Evolutionary conservation across 169 alveolate species (phyloP).

Genomic region (Cryptosporidium ryanae): DNA sequence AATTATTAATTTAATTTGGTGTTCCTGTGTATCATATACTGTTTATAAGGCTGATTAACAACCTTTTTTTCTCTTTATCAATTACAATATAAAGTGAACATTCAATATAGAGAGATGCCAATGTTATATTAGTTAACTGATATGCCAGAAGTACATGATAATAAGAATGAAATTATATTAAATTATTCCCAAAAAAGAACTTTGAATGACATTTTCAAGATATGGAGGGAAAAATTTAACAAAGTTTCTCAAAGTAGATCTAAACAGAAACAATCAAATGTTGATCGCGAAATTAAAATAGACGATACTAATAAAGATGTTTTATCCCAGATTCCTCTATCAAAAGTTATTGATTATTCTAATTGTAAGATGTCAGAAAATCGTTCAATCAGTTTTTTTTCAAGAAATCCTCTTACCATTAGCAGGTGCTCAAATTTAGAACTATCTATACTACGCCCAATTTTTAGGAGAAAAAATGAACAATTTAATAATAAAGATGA

Average conservation of each 20-base stretch:
- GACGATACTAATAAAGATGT: background rate
- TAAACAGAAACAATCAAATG: background rate
- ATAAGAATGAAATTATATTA: conserved; percentile 11
- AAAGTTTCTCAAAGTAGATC: background rate
- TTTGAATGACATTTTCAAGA: background rate
- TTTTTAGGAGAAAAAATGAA: background rate
- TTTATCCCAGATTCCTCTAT: background rate
- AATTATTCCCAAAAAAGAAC: background rate
- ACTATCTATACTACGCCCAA: background rate
- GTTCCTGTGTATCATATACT: too few relatives aligned
- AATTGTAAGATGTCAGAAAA: too few relatives aligned
- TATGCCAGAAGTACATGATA: conserved; percentile 7
- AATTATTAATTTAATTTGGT: too few relatives aligned
- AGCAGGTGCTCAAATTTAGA: background rate
- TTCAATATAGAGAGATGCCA: background rate
- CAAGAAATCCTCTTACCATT: background rate
- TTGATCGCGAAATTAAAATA: background rate
- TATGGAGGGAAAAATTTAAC: background rate
- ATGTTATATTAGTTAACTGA: conserved; percentile 10
- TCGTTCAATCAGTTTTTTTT: too few relatives aligned
- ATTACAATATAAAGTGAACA: conserved; percentile 9
- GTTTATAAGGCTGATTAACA: too few relatives aligned
- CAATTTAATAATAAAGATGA: conserved; percentile 5
- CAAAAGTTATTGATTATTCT: background rate
- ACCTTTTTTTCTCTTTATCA: background rate